Evolutionary conservation across 2,329 filamentous ascomycete species (phyloP).

Genomic region (Sordariomycetes sp.): DNA sequence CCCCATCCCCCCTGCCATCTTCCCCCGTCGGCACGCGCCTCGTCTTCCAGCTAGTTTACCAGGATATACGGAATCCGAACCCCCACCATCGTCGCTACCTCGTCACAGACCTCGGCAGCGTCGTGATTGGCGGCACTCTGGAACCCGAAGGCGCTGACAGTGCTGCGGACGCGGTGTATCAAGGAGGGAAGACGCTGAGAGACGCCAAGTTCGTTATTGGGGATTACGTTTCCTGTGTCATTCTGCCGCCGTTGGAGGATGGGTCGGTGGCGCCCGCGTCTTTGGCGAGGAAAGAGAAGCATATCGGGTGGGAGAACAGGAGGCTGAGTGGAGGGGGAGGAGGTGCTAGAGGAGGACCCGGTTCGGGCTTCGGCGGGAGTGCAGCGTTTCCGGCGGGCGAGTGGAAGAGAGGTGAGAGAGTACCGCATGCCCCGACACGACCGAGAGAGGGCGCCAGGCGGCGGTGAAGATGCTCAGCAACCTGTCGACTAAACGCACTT

Average conservation of each 20-base stretch:
- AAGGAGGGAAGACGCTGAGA: slow-evolving; percentile 58
- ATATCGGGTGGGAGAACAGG: slow-evolving; percentile 17
- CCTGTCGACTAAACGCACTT: neutral
- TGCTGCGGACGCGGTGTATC: slow-evolving; percentile 28
- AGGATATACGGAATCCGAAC: slow-evolving; percentile 42
- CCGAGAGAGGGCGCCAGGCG: neutral
- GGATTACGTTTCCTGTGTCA: slow-evolving; percentile 75
- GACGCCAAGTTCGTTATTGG: slow-evolving; percentile 78
- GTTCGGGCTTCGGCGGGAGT: neutral
- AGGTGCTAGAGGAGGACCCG: slow-evolving; percentile 21
- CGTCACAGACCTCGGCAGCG: slow-evolving; percentile 69
- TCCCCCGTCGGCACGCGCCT: slow-evolving; percentile 72
- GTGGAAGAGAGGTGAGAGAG: slow-evolving; percentile 52
- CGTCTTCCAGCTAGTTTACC: slow-evolving; percentile 77
- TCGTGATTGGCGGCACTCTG: slow-evolving; percentile 54
- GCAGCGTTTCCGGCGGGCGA: slow-evolving; percentile 32
- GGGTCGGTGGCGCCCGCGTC: slow-evolving; percentile 59
- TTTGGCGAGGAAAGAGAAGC: slow-evolving; percentile 27
- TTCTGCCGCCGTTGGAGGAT: slow-evolving; percentile 61
- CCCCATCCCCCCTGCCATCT: slow-evolving; percentile 52
- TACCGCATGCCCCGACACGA: slow-evolving; percentile 35
- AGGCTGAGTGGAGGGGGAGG: slow-evolving; percentile 17
- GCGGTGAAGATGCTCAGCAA: neutral
- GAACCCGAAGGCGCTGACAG: slow-evolving; percentile 28
- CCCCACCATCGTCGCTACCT: slow-evolving; percentile 46